Evolutionary conservation across 2,329 filamentous ascomycete genomes (phyloP), one percentile per base, ranked within the genome.

Genomic region (Trichothecium roseum): DNA sequence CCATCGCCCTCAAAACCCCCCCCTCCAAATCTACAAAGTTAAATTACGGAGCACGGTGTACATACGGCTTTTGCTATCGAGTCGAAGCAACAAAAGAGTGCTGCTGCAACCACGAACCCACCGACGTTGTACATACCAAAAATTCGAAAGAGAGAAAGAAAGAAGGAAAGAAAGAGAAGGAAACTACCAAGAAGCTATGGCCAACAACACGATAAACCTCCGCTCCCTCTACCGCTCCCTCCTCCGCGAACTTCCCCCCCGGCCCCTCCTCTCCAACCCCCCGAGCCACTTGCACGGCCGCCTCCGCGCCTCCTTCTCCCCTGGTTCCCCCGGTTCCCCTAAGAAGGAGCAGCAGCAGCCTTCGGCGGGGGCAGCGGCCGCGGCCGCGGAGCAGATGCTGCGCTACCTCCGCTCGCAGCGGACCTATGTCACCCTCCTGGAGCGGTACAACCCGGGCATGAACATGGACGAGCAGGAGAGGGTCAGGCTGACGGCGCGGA

Each of bases 361-460:
- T n/a, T n/a, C n/a, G n/a, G n/a, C 34, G 34, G 45, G 36, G 37
- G 38, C 28, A 35, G 15, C 72, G 75, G n/a, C 42, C 40, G 36
- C 54, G 51, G 45, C 50, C 44, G 48, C 77, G n/a, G 76, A 85
- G 43, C 86, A 96, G 57, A 77, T 86, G 45, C 60, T 87, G 18
- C 72, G 77, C 38, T 96, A 94, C 55, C 69, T 91, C 15, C 75
- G 76, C 47, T 81, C 88, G n/a, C 91, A 98, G 65, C 70, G 88
- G 35, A 74, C 75, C 54, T 95, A 96, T 56, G 72, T 76, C 18
- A 80, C 76, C 13, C 63, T 96, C 30, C 57, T 96, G 27, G 88
- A 95, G 61, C 72, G 88, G 48, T 96, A 98, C 62, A 96, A 96
- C 57, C 87, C 87, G 0, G 87, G 88, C 14, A 85, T 93, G 77